Percentiles rank a stretch among this genome's conserved stretches.
Conservation (phyloP, 345 rosid genomes). For the Psidium guajava region DNA sequence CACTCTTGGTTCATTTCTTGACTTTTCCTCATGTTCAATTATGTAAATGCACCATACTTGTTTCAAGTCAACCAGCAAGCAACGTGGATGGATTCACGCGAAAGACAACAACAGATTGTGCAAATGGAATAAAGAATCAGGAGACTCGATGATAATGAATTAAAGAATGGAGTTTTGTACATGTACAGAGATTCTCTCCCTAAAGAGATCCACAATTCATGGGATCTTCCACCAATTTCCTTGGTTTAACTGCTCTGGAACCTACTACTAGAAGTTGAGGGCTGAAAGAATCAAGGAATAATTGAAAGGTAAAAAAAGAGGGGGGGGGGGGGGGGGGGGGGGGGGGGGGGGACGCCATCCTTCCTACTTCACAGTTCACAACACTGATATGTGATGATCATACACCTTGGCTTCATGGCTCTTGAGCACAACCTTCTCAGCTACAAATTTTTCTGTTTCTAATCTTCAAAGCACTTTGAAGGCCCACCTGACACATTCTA, state of each 20-base stretch:
- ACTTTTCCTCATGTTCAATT: neutral
- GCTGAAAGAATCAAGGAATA: neutral
- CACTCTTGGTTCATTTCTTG: neutral
- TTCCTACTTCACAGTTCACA: neutral
- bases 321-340: too few species aligned
- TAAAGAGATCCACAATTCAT: constrained; percentile 1
- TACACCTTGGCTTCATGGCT: neutral
- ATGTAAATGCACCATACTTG: neutral
- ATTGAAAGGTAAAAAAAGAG: neutral
- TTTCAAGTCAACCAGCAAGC: neutral
- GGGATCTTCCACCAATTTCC: constrained; percentile 1
- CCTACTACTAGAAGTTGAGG: neutral
- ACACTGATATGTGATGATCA: neutral
- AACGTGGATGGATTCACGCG: neutral
- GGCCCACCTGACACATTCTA: neutral
- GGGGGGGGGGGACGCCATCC: neutral
- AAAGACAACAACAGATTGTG: neutral
- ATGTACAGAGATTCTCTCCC: neutral
- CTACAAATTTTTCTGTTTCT: neutral
- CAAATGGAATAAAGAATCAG: neutral
- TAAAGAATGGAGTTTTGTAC: constrained; percentile 2
- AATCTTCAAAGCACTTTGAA: neutral
- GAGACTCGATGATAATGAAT: neutral
- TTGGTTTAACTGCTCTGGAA: neutral
- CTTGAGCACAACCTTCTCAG: neutral